Base-by-base conservation (phyloP, 805 yeast species). In the Saccharomyces paradoxus region DNA sequence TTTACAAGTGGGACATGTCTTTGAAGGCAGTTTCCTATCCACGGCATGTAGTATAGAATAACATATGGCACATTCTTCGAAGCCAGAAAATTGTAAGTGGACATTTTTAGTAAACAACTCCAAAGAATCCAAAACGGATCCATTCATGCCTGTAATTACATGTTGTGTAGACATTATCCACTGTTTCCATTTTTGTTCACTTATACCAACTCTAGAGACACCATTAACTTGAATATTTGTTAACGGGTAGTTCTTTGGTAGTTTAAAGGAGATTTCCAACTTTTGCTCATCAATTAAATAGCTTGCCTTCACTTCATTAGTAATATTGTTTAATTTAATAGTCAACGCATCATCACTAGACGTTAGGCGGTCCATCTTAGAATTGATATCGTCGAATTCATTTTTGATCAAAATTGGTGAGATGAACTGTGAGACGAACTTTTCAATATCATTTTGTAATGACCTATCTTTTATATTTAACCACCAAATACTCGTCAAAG, bases 31-130 rank as follows among this genome's bases (percentile, higher is more conserved):
- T 7, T 96, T 86, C 63, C 87, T 88, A 64, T 90, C 97, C 58
- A 87, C 90, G 13, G 78, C 78, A 66, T 91, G 96, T 59, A 94
- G 73, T 54, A 92, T 86, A 14, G 96, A 87, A 69, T 94, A 94
- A 69, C 99, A 94, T 61, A 94, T 90, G 2, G 98, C 96, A 78
- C 99, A 94, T 56, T 92, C 98, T 64, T 89, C 97, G 60, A 89
- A 90, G 0, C 97, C 97, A 8, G 91, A 87, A 69, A 95, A 91
- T 66, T 91, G 95, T 62, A 87, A 76, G 53, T 82, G 80, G 52
- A 89, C 90, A 63, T 92, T 89, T 61, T 81, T 82, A 50, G 73
- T 63, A 54, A 74, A 72, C 37, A 72, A 64, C 49, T 73, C 76
- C 52, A 74, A 56, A 14, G 76, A 71, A 53, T 78, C 75, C 61